A percentile compares a stretch with the other conserved stretches of the same genome.
Evolutionary conservation across 2,329 filamentous ascomycete genomes (phyloP).

Genomic region (Beauveria bassiana): DNA sequence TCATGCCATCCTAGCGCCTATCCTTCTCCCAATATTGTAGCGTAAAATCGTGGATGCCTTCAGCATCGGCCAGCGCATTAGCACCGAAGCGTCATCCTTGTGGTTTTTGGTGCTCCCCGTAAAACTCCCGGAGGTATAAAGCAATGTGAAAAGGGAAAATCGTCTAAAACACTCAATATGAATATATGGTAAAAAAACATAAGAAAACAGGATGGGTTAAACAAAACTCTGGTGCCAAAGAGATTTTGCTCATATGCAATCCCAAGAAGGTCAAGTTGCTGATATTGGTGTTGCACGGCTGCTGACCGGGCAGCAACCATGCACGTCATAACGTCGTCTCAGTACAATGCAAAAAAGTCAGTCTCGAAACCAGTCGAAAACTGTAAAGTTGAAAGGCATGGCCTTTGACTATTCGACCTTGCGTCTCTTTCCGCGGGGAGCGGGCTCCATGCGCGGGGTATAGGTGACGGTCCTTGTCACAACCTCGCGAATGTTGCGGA

Average conservation of each 20-base stretch:
- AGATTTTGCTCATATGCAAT: slow-evolving; percentile 10
- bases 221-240: slow-evolving; percentile 11
- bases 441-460: slow-evolving; percentile 77
- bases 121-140: slow-evolving; percentile 9
- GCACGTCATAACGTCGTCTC: slow-evolving; percentile 7
- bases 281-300: not conserved
- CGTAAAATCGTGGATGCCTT: slow-evolving; percentile 6
- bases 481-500: slow-evolving; percentile 74
- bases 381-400: not conserved
- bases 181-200: not conserved
- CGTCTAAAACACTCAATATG: not conserved
- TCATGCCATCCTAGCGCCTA: slow-evolving; percentile 3
- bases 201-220: slow-evolving; percentile 5
- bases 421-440: slow-evolving; percentile 87
- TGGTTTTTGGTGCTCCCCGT: slow-evolving; percentile 1
- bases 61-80: slow-evolving; percentile 10
- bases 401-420: slow-evolving; percentile 45
- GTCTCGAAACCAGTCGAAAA: slow-evolving; percentile 9
- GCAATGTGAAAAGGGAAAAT: not conserved
- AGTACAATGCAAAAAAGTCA: not conserved
- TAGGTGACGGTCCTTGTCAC: slow-evolving; percentile 93
- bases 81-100: slow-evolving; percentile 8
- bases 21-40: slow-evolving; percentile 1
- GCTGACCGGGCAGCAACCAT: slow-evolving; percentile 6
- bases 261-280: slow-evolving; percentile 7